phyloP scores from a whole-genome alignment of 2,329 filamentous ascomycete genomes.

The Pseudogymnoascus sp. region DNA sequence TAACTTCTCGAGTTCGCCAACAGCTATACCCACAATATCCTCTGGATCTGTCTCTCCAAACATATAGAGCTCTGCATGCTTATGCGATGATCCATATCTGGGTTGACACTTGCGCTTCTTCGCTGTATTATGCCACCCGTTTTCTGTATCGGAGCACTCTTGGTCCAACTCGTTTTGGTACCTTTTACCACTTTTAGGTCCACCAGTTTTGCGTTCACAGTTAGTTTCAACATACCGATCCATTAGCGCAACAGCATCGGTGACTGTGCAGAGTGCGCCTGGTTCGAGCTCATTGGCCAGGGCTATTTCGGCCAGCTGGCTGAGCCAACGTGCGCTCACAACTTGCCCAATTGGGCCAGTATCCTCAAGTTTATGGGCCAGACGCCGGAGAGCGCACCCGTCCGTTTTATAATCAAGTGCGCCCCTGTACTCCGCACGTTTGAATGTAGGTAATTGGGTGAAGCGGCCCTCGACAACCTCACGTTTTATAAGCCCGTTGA shows the following conservation, averaged over 20 bases:
- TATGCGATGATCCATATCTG: neutral
- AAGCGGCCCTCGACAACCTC: no score
- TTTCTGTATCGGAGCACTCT: neutral
- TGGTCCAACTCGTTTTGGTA: neutral
- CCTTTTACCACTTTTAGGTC: neutral
- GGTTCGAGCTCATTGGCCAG: neutral
- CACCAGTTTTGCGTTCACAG: neutral
- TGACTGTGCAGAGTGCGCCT: neutral
- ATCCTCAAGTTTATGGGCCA: neutral
- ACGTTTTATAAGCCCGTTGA: constrained; percentile 22
- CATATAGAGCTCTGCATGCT: neutral
- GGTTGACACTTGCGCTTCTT: neutral
- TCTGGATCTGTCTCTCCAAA: neutral
- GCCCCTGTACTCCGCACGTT: neutral
- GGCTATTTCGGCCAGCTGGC: neutral
- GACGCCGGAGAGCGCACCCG: neutral
- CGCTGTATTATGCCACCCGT: neutral
- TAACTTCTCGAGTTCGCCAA: neutral
- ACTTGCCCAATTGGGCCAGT: neutral
- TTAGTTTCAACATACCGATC: neutral
- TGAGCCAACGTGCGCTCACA: neutral
- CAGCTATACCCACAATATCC: neutral
- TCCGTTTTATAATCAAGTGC: neutral
- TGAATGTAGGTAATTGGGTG: neutral
- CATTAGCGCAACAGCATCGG: neutral